Evolutionary conservation across 768 basidiomycete genomes (phyloP), one percentile per base, ranked within the genome.

Genomic region (Leccinum obscurum): DNA sequence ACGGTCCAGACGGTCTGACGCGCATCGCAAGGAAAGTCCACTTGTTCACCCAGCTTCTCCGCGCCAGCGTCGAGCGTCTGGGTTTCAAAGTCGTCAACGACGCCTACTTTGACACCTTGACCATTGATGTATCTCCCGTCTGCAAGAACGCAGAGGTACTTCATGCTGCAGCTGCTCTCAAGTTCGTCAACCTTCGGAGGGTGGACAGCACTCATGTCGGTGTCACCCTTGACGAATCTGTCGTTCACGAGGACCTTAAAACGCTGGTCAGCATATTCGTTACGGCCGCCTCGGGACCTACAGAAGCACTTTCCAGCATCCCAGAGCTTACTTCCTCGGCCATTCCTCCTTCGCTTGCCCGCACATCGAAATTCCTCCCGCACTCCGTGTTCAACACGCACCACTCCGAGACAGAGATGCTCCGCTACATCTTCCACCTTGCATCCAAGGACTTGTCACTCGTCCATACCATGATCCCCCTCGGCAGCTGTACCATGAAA

Each of bases 401-500:
- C 69, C 96, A 98, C 72, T 96, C 95, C 5, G 97, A 99, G 80
- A 99, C 97, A 0, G 95, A 98, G 77, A 95, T 99, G 91, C 80
- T 99, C 35, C 93, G 97, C 39, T 97, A 98, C 76, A 92, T 98
- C 69, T 86, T 93, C 77, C 90, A 94, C 66, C 84, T 99, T 53
- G 92, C 95, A 61, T 88, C 88, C 39, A 98, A 98, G 78, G 97
- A 99, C 71, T 84, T 98, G 59, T 89, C 93, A 30, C 87, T 99
- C 34, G 90, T 92, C 9, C 97, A 99, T 72, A 86, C 93, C 50
- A 98, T 98, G 93, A 98, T 97, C 66, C 89, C 93, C 13, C 84
- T 95, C 3, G 95, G 95, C 59, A 95, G 93, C 72, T 95, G 95
- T 76, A 96, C 95, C 6, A 97, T 96, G 95, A 97, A 98, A 77